These are phyloP conservation scores for Zygosaccharomyces bailii DNA, from an alignment of 805 yeast genomes.

Conservation along the genomic window DNA sequence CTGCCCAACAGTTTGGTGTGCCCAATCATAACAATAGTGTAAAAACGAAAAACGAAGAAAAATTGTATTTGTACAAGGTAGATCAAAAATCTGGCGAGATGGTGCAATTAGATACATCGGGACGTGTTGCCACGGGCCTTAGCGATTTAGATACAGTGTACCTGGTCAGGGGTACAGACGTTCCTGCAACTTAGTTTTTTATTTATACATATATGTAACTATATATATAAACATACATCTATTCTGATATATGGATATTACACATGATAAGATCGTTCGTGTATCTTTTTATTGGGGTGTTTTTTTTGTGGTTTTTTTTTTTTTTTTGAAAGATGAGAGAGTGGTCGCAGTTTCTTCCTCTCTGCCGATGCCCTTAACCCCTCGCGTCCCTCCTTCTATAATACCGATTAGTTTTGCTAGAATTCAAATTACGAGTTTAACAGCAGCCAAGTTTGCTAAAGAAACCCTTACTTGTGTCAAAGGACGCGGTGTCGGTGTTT, in stretches of 20 bases:
- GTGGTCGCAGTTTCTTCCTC: neutral
- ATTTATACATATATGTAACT: slow-evolving; percentile 4
- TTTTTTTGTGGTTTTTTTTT: too few species aligned
- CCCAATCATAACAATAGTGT: slow-evolving; percentile 22
- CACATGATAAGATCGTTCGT: slow-evolving; percentile 3
- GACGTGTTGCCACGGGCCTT: slow-evolving; percentile 23
- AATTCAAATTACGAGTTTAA: slow-evolving; percentile 11
- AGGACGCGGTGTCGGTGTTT: slow-evolving; percentile 19
- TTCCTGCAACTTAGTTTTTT: neutral
- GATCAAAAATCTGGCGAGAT: slow-evolving; percentile 9
- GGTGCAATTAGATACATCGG: slow-evolving; percentile 14
- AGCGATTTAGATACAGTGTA: slow-evolving; percentile 27
- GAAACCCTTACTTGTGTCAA: slow-evolving; percentile 32
- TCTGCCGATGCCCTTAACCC: neutral
- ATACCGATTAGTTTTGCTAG: slow-evolving; percentile 1
- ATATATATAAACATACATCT: neutral
- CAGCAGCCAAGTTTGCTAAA: slow-evolving; percentile 37
- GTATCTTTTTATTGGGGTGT: neutral
- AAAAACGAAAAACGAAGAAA: slow-evolving; percentile 21
- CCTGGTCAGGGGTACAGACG: slow-evolving; percentile 28
- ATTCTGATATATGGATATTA: slow-evolving; percentile 4
- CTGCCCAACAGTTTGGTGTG: slow-evolving; percentile 27
- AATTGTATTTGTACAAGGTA: slow-evolving; percentile 26
- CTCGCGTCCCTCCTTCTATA: neutral
- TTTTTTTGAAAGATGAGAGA: too few species aligned